Evolutionary conservation across 208 protist species (phyloP), one percentile per base, ranked within the genome.

Genomic region (Endotrypanum monterogeii): DNA sequence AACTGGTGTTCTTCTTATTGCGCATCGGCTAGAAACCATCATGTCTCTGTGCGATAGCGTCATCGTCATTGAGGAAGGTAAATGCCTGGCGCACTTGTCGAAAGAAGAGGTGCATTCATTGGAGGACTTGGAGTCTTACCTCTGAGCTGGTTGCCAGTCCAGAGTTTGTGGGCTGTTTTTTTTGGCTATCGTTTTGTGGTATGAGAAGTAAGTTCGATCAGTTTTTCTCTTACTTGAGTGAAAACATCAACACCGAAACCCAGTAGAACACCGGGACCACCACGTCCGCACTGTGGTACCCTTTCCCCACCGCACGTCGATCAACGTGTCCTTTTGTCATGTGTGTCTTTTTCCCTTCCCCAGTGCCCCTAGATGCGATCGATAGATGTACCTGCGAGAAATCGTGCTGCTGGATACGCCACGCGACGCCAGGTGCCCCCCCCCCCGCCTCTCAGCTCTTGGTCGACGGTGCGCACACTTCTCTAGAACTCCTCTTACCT

Each of bases 21-120:
- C 98, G 11, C 98, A 99, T 75, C 86, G 98, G 50, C 76, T 99
- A 18, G 89, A 99, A 52, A 99, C 98, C 0, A 96, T 99, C 67
- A 67, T 91, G 69, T 89, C 98, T 3, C 83, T 98, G 58, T 97
- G 84, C 41, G 95, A 98, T 73, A 83, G 92, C 35, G 88, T 99
- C 32, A 66, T 99, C 30, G 85, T 99, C 30, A 86, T 95, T 63
- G 86, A 90, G 35, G 66, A 83, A 44, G 86, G 86, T 41, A 25
- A 67, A 25, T 88, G 83, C 60, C 81, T 88, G 18, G 86, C 86
- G 7, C 74, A 83, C 62, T 65, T 90, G 58, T 83, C 80, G 11
- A 88, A 79, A 67, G 83, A 86, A 39, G 77, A 87, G 60, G 83
- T 88, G 16, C 73, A 57, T 32, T 65, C 57, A 8, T 56, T 90